Conservation (phyloP, 345 rosid genomes). For the Salix caprea region DNA sequence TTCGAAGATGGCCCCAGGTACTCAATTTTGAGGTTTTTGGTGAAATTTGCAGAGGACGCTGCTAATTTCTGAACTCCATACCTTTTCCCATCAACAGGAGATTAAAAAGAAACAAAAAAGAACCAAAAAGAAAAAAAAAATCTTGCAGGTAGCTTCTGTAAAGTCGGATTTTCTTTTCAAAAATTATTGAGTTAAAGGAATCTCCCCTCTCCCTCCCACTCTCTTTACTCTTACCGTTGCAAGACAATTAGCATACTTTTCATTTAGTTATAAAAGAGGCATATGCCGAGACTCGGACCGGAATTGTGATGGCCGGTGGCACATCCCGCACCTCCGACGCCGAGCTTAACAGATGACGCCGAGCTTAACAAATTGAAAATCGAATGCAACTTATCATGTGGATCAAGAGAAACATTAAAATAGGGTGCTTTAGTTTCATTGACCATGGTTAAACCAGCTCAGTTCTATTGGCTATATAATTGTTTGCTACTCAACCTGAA, state of each 20-base stretch:
- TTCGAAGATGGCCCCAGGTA: slow-evolving; percentile 43
- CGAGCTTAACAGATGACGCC: no score
- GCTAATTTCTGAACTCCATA: slow-evolving; percentile 58
- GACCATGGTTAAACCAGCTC: neutral
- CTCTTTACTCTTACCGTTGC: neutral
- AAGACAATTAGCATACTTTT: no score
- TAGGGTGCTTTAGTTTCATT: neutral
- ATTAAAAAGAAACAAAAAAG: neutral
- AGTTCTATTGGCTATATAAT: no score
- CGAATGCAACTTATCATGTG: neutral
- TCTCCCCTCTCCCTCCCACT: neutral
- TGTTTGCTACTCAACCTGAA: neutral
- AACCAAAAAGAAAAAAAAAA: neutral
- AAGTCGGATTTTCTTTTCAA: slow-evolving; percentile 53
- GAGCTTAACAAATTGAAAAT: no score
- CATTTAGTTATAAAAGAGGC: no score
- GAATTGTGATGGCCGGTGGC: neutral
- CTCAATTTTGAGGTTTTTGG: slow-evolving; percentile 83
- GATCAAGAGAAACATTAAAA: no score
- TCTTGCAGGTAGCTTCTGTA: slow-evolving; percentile 40
- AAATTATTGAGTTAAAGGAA: slow-evolving; percentile 28
- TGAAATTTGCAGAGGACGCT: slow-evolving; percentile 58
- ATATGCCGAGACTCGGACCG: neutral
- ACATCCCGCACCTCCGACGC: neutral
- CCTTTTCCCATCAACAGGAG: slow-evolving; percentile 6